Base-by-base conservation (phyloP, 257 asterid species). In the Linaria vulgaris region DNA sequence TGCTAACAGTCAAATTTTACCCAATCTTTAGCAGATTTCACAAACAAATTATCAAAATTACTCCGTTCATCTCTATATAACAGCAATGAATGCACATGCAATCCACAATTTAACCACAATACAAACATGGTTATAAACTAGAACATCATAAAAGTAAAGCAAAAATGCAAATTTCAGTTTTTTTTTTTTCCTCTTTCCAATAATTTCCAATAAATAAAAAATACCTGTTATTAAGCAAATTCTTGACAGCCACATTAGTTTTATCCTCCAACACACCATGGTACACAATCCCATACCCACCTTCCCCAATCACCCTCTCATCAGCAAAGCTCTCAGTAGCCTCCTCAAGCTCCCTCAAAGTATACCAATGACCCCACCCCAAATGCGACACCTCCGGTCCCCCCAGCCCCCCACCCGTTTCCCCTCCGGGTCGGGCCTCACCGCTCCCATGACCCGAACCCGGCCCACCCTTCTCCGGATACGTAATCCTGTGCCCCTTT, bases 291-390 rank as follows among this genome's bases (percentile, higher is more conserved):
- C 95, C 98, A 76, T 91, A 91, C 0, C 98, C 98, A 22, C 98
- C 98, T 79, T 88, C 96, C 30, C 97, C 97, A 24, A 90, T 85
- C 76, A 90, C 96, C 78, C 85, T 83, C 77, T 87, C 97, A 70
- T 82, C 91, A 48, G 80, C 76, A 63, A 91, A 88, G 1, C 77
- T 79, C 53, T 83, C 77, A 1, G 98, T 88, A 0, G 95, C 41
- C 46, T 74, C 75, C 72, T 91, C 88, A 38, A 91, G 95, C 80
- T 91, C 98, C 63, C 98, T 78, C 59, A 91, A 56, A 20, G 95
- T 91, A 43, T 88, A 91, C 98, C 98, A 91, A 66, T 88, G 94
- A 3, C 98, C 98, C 98, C 98, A 91, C 20, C 98, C 96, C 82
- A 91, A 78, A 77, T 86, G 96, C 17, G 95, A 91, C 43, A 91